These are phyloP conservation scores for Lolium multiflorum DNA, from an alignment of 176 grass and related monocot genomes.

Conservation along the genomic window DNA sequence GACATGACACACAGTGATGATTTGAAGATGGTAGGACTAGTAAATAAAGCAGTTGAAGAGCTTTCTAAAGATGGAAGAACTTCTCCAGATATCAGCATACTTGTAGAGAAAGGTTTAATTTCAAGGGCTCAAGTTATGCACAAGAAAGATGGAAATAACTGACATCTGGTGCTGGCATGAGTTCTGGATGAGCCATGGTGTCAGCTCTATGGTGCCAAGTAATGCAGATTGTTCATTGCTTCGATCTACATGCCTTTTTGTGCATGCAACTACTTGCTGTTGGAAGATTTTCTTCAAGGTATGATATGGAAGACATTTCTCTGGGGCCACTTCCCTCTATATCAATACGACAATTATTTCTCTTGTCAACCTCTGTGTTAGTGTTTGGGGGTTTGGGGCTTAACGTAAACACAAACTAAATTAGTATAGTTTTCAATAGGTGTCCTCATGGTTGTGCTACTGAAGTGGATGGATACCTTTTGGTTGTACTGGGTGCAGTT, in stretches of 20 bases:
- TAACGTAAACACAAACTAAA: neutral
- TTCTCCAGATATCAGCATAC: slow-evolving; percentile 60
- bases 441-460: slow-evolving; percentile 11
- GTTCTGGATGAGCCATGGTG: slow-evolving; percentile 18
- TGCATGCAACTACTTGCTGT: slow-evolving; percentile 20
- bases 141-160: slow-evolving; percentile 48
- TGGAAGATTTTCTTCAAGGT: slow-evolving; percentile 32
- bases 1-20: slow-evolving; percentile 39
- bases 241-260: slow-evolving; percentile 24
- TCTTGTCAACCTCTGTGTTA: neutral
- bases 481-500: slow-evolving; percentile 12
- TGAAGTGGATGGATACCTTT: neutral
- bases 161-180: slow-evolving; percentile 26
- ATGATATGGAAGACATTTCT: slow-evolving; percentile 27
- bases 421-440: neutral
- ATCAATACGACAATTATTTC: slow-evolving; percentile 13
- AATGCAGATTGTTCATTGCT: slow-evolving; percentile 22
- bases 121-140: slow-evolving; percentile 34
- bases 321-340: neutral
- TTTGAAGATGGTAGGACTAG: slow-evolving; percentile 58
- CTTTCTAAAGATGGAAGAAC: slow-evolving; percentile 65
- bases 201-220: slow-evolving; percentile 26
- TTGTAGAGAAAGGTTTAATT: slow-evolving; percentile 62
- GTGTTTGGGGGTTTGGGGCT: neutral
- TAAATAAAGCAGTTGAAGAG: slow-evolving; percentile 65